Base-by-base conservation (phyloP, 495 filamentous ascomycete genomes). In the Bacidia rubella region DNA sequence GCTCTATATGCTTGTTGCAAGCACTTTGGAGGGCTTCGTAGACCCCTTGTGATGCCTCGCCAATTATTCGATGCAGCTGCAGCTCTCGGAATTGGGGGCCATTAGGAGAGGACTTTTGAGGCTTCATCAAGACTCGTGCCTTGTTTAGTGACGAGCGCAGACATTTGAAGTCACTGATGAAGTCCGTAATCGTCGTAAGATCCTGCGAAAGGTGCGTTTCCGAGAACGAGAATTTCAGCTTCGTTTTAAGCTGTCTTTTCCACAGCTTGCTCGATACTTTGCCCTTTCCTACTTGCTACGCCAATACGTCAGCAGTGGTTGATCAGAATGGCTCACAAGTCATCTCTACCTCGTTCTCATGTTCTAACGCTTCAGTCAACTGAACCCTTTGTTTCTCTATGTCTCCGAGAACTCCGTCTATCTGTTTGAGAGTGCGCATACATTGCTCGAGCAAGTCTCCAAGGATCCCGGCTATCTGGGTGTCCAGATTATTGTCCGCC, bases 21-120 rank as follows among this genome's bases (percentile, higher is more conserved):
- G 65, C 61, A 49, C 48, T 54, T 12, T 52, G 57, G 20, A 70
- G 52, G 10, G 63, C 63, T 60, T 67, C 57, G 48, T 71, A 63
- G 3, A 71, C 60, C 43, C 63, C 55, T 11, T 51, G 46, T 1
- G 66, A 68, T 2, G 65, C 61, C 17, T 58, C 53, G 44, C 59
- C 61, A 12, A 69, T 58, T 10, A 54, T 25, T 20, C 39, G 35
- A 47, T 62, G 60, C 26, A 53, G 53, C 45, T 58, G 29, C 1
- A 63, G 25, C 25, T 54, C 51, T 24, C 7, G 17, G 12, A 24
- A 22, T n/a, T 7, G 21, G 32, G 35, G 46, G 24, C 0, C 0
- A 11, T n/a, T 11, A 11, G 38, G 23, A n/a, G n/a, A 27, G 19
- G 48, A 38, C n/a, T 26, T 17, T 1, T 38, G 24, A 20, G 32